phyloP scores from a whole-genome alignment of 208 protist genomes.

The Naegleria gruberi region DNA sequence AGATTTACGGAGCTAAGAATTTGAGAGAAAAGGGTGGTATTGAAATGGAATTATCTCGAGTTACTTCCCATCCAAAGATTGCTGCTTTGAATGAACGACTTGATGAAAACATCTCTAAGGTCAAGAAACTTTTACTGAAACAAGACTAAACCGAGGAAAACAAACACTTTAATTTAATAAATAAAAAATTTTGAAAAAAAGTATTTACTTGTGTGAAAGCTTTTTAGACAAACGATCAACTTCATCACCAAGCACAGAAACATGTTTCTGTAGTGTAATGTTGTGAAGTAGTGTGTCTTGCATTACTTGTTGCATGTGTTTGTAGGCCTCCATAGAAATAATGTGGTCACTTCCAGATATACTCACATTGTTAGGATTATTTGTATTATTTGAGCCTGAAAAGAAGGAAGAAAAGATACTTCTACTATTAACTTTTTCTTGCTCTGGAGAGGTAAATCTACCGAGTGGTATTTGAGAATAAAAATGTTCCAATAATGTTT shows the following conservation, averaged over 20 bases:
- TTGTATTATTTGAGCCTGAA: neutral
- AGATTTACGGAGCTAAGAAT: neutral
- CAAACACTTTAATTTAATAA: no score
- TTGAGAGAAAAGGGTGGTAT: slow-evolving; percentile 22
- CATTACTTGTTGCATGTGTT: slow-evolving; percentile 19
- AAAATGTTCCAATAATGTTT: neutral
- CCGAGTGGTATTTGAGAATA: neutral
- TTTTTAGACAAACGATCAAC: neutral
- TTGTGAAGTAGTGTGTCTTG: neutral
- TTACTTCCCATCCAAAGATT: neutral
- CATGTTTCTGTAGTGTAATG: neutral
- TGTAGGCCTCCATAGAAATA: neutral
- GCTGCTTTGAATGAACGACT: neutral
- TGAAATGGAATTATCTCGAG: neutral
- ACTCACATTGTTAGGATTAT: neutral
- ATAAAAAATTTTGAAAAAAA: no score
- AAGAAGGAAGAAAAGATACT: neutral
- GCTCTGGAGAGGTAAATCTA: slow-evolving; percentile 1
- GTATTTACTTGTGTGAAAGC: neutral
- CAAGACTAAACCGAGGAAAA: no score
- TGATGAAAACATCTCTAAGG: neutral
- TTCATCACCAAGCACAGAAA: neutral
- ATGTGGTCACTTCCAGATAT: neutral
- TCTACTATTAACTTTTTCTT: neutral
- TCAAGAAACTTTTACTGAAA: neutral